Conservation (phyloP, 2,329 filamentous ascomycete species). For the Didymella segeticola region DNA sequence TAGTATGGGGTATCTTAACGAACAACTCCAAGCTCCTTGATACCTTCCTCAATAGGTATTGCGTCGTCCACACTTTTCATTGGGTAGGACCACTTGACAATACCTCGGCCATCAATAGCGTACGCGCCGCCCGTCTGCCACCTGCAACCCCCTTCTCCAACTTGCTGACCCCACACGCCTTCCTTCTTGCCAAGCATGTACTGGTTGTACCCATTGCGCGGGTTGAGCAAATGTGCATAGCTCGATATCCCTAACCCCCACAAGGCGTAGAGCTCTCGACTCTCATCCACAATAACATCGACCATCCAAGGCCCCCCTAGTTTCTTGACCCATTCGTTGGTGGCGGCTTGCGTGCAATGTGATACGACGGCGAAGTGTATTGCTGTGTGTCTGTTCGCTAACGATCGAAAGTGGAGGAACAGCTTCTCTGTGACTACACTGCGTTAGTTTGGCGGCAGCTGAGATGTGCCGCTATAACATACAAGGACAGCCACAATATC, state of each 20-base stretch:
- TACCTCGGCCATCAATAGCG: slow-evolving; percentile 41
- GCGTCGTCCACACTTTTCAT: slow-evolving; percentile 47
- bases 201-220: slow-evolving; percentile 46
- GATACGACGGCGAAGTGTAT: slow-evolving; percentile 66
- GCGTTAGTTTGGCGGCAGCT: neutral
- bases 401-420: slow-evolving; percentile 62
- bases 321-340: slow-evolving; percentile 63
- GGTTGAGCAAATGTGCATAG: slow-evolving; percentile 44
- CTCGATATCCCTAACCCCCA: slow-evolving; percentile 63
- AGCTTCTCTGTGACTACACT: slow-evolving; percentile 52
- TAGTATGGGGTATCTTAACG: slow-evolving; percentile 10
- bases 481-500: slow-evolving; percentile 48
- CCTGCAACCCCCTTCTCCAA: slow-evolving; percentile 45
- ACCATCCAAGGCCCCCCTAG: slow-evolving; percentile 65
- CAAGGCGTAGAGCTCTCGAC: slow-evolving; percentile 63
- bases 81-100: slow-evolving; percentile 44
- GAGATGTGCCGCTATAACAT: neutral
- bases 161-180: slow-evolving; percentile 43
- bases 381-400: slow-evolving; percentile 60
- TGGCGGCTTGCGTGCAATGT: slow-evolving; percentile 64
- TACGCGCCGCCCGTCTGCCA: slow-evolving; percentile 47
- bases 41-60: slow-evolving; percentile 39
- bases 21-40: slow-evolving; percentile 37
- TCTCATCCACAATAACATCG: slow-evolving; percentile 63
- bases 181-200: slow-evolving; percentile 45